Conservation (phyloP, 2,329 filamentous ascomycete species). For the Zymoseptoria crescenta region DNA sequence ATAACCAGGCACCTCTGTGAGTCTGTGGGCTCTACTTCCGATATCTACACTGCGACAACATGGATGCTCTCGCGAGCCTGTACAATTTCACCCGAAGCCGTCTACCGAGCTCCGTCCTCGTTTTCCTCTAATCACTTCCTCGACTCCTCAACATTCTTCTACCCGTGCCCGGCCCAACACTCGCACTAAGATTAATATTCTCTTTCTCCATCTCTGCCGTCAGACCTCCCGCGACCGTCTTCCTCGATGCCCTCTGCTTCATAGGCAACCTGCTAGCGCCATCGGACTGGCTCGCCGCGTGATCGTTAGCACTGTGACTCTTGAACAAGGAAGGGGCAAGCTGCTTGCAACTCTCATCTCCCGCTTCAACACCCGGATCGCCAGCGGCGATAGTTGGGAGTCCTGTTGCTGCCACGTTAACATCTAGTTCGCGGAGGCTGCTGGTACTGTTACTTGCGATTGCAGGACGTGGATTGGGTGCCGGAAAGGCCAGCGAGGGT, state of each 20-base stretch:
- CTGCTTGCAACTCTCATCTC: conserved; percentile 19
- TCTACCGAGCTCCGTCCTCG: not conserved
- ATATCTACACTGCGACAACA: not conserved
- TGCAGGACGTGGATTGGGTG: conserved; percentile 20
- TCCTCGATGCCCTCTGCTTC: conserved; percentile 31
- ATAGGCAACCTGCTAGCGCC: conserved; percentile 37
- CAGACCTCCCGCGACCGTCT: conserved; percentile 33
- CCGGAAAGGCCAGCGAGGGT: conserved; percentile 17
- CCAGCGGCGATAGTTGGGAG: conserved; percentile 13
- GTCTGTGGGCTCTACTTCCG: not conserved
- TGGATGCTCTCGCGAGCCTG: not conserved
- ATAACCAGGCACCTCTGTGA: not conserved
- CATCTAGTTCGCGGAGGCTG: conserved; percentile 41
- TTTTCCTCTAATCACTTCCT: conserved; percentile 11
- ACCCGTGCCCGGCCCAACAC: conserved; percentile 25
- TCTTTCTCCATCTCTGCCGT: conserved; percentile 26
- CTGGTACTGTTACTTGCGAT: conserved; percentile 22
- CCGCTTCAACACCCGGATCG: conserved; percentile 26
- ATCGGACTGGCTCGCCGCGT: conserved; percentile 1
- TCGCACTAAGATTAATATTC: conserved; percentile 35
- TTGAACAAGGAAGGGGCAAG: conserved; percentile 35
- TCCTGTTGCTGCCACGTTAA: conserved; percentile 28
- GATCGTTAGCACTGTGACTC: conserved; percentile 34
- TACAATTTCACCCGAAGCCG: not conserved
- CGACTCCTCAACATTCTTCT: conserved; percentile 40